Evolutionary conservation across 129 eudicot genomes (phyloP).

Genomic region (Flaveria linearis): DNA sequence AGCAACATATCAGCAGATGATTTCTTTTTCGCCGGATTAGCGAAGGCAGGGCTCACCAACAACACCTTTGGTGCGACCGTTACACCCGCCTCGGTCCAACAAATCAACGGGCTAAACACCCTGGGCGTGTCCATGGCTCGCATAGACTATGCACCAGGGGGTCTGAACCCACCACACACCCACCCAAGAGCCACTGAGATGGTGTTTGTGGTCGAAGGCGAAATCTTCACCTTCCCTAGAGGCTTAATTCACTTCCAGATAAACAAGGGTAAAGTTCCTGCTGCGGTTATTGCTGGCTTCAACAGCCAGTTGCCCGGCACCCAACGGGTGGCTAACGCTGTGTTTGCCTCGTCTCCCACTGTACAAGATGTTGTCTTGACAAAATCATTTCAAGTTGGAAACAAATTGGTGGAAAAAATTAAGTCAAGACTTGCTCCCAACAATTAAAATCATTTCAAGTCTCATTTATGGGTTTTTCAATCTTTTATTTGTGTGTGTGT

Average conservation of each 20-base stretch:
- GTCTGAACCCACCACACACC: conserved; percentile 36
- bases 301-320: conserved; percentile 89
- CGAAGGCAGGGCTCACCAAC: conserved; percentile 60
- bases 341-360: conserved; percentile 62
- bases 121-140: conserved; percentile 72
- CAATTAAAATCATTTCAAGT: neutral
- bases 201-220: conserved; percentile 62
- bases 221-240: conserved; percentile 61
- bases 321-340: conserved; percentile 61
- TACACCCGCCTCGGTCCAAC: conserved; percentile 55
- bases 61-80: conserved; percentile 53
- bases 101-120: conserved; percentile 71
- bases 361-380: conserved; percentile 74
- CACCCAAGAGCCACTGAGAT: conserved; percentile 90
- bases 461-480: neutral
- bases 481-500: neutral
- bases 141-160: conserved; percentile 73
- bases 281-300: conserved; percentile 57
- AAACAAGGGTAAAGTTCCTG: conserved; percentile 55
- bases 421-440: conserved; percentile 75
- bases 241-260: conserved; percentile 72
- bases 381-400: conserved; percentile 63
- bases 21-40: conserved; percentile 52
- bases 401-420: conserved; percentile 59
- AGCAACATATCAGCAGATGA: conserved; percentile 51